A percentile compares a stretch with the other conserved stretches of the same genome.
Evolutionary conservation across 331 rosid genomes (phyloP).

Genomic region (Cydonia oblonga): DNA sequence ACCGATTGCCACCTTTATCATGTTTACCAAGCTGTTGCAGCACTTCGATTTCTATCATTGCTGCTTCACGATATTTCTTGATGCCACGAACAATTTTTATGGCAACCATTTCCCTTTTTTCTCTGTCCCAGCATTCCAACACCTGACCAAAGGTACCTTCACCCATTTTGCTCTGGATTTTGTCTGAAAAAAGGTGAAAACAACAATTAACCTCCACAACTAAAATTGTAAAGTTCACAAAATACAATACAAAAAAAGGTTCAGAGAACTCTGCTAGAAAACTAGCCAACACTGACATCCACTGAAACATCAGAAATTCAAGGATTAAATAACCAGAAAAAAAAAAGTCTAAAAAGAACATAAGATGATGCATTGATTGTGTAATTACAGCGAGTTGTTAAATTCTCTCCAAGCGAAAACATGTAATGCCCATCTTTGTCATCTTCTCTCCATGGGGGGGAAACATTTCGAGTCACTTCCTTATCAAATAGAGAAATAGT

Average conservation of each 20-base stretch:
- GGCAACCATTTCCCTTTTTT: not conserved
- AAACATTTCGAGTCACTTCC: not conserved
- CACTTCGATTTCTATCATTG: constrained; percentile 90
- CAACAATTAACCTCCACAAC: too few species aligned
- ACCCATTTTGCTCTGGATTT: not conserved
- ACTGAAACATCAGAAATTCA: not conserved
- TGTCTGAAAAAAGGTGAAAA: too few species aligned
- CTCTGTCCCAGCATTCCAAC: not conserved
- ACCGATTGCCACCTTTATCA: constrained; percentile 86
- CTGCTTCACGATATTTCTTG: constrained; percentile 81
- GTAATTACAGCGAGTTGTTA: not conserved
- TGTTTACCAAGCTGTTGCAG: constrained; percentile 77
- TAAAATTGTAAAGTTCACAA: too few species aligned
- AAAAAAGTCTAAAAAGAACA: not conserved
- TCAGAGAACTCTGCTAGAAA: too few species aligned
- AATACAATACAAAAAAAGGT: too few species aligned
- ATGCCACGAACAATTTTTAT: constrained; percentile 48
- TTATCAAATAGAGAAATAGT: constrained; percentile 15
- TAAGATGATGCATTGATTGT: not conserved
- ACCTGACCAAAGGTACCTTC: not conserved
- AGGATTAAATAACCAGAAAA: too few species aligned
- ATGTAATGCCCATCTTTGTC: constrained; percentile 1
- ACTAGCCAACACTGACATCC: too few species aligned
- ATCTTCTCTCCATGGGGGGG: constrained; percentile 20
- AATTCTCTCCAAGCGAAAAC: not conserved